Evolutionary conservation across 2,329 filamentous ascomycete genomes (phyloP).

Genomic region (Microthyrium microscopicum): DNA sequence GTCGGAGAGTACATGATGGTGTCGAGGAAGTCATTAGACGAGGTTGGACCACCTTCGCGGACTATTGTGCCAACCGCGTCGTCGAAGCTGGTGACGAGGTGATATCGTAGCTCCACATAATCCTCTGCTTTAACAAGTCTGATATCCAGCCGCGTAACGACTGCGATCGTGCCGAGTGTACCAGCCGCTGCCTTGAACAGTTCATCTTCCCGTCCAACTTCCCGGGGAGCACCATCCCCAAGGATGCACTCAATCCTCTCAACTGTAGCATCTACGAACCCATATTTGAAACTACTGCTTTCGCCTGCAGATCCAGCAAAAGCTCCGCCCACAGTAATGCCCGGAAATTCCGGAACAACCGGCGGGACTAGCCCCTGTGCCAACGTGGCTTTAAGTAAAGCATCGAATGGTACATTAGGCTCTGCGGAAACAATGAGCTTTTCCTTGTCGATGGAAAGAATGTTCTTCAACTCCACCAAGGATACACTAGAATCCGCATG

Average conservation of each 20-base stretch:
- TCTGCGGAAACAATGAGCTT: slow-evolving; percentile 44
- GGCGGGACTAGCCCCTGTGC: slow-evolving; percentile 41
- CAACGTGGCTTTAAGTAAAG: slow-evolving; percentile 41
- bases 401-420: slow-evolving; percentile 54
- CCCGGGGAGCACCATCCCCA: slow-evolving; percentile 39
- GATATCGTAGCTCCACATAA: slow-evolving; percentile 33
- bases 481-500: slow-evolving; percentile 47
- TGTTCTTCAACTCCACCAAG: slow-evolving; percentile 35
- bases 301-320: slow-evolving; percentile 53
- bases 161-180: slow-evolving; percentile 47
- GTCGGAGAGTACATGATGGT: slow-evolving; percentile 31
- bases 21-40: slow-evolving; percentile 30
- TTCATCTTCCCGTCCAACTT: slow-evolving; percentile 36
- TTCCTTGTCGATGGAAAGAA: slow-evolving; percentile 41
- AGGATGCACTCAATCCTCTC: slow-evolving; percentile 50
- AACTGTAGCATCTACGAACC: slow-evolving; percentile 47
- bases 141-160: slow-evolving; percentile 41
- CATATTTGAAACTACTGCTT: slow-evolving; percentile 51
- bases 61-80: slow-evolving; percentile 25
- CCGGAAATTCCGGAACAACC: slow-evolving; percentile 55
- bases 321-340: slow-evolving; percentile 54
- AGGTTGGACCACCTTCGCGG: slow-evolving; percentile 20
- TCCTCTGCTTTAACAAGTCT: slow-evolving; percentile 28
- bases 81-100: slow-evolving; percentile 24
- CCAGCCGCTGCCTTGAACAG: slow-evolving; percentile 49